Evolutionary conservation across 257 asterid genomes (phyloP).

Genomic region (Solanum raphanifolium): DNA sequence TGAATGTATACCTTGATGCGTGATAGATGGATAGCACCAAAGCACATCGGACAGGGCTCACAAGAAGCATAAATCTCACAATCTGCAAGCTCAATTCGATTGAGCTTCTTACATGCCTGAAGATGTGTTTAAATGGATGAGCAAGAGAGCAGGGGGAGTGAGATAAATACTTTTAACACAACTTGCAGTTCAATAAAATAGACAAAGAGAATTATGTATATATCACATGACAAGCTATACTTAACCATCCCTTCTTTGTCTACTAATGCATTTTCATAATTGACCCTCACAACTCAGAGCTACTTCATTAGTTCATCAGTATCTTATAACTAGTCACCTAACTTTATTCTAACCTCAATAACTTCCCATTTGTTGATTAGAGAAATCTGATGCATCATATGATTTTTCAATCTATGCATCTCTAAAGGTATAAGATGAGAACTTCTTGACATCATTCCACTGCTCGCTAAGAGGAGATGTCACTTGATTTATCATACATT

Average conservation of each 20-base stretch:
- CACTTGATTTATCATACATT: not conserved
- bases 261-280: not conserved
- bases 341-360: not conserved
- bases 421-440: not conserved
- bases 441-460: not conserved
- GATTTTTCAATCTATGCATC: not conserved
- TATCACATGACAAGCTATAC: not conserved
- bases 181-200: not conserved
- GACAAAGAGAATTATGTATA: not conserved
- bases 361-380: not conserved
- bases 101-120: constrained; percentile 96
- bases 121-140: not conserved
- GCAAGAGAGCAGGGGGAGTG: not conserved
- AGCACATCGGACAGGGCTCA: constrained; percentile 98
- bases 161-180: not conserved
- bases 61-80: constrained; percentile 97
- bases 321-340: not conserved
- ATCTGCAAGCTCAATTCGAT: constrained; percentile 80
- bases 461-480: not conserved
- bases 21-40: constrained; percentile 98
- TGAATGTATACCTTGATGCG: constrained; percentile 53
- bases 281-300: not conserved
- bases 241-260: not conserved
- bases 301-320: not conserved
- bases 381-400: not conserved